Evolutionary conservation across 2,329 filamentous ascomycete species (phyloP), one percentile per base, ranked within the genome.

Genomic region (Fusarium phyllophilum): DNA sequence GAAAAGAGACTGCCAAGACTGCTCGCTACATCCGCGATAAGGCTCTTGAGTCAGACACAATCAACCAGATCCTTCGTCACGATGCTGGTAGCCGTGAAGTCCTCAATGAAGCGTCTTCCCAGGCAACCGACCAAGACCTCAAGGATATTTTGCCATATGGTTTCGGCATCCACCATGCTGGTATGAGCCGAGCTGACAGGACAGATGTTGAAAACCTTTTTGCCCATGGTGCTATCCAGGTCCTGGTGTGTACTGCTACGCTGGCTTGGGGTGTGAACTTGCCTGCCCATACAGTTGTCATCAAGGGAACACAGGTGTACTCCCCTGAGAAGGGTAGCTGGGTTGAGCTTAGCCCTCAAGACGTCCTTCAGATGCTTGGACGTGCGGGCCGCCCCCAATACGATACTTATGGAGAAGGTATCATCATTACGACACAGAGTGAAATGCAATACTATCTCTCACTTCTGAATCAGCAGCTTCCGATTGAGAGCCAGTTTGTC

Each of bases 391-490:
- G 96, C 75, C 96, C 96, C 34, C 97, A 99, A 79, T 99, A 94
- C 80, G 96, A 99, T 81, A 98, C 95, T 0, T 99, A 97, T 79
- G 96, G 96, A 80, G 96, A 99, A 83, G 96, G 96, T 81, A 98
- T 99, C 79, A 98, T 99, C 81, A 98, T 99, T 78, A 99, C 96
- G 2, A 96, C 95, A 0, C 96, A 98, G 80, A 89, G 88, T 56
- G 97, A 99, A 84, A 94, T 99, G 80, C 95, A 97, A 78, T 99
- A 99, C 83, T 99, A 99, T 79, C 89, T 99, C 26, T 98, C 96
- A 1, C 87, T 99, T 41, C 89, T 99, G 79, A 99, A 99, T 79
- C 96, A 98, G 83, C 97, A 99, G 83, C 85, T 99, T 45, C 97
- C 96, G 0, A 99, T 99, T 67, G 96, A 99, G 83, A 97, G 94